Base-by-base conservation (phyloP, 345 rosid species). In the Conringia planisiliqua region DNA sequence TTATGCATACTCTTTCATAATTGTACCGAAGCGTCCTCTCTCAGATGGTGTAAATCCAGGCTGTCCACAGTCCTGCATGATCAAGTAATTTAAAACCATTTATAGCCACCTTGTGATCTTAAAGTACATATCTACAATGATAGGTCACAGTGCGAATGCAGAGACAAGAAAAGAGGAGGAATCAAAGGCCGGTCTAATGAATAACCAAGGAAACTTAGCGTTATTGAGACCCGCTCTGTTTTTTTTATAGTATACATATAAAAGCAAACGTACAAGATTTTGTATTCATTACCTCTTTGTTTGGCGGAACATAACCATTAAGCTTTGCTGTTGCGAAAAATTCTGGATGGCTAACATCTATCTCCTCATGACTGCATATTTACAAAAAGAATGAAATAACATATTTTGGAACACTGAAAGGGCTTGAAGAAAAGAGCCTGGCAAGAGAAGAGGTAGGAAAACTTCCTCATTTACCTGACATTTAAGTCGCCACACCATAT, bases 401-500 rank as follows among this genome's bases (percentile, higher is more conserved):
- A 62, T 63, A 11, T 24, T 7, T 18, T 44, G 30, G 22, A 18
- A n/a, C 20, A 62, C 30, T 13, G 20, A 22, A 22, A 51, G 13
- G 17, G 46, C 29, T 36, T 33, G 27, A 42, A 5, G 40, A 36
- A 70, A 46, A 32, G 47, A 58, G 24, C 13, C 33, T 38, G 18
- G 6, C 17, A 32, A 77, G 24, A 38, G 46, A 57, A 13, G 61
- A 66, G 27, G 48, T 46, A 43, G 7, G 67, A 29, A 33, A 20
- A 14, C 0, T 18, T 56, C 29, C 18, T 51, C 60, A 43, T 47
- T 47, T 52, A 76, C 97, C 99, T 95, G 55, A 90, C 97, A 81
- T 95, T 95, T 76, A 95, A 83, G 83, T 95, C 99, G 46, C 99
- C 99, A 40, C 97, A 95, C 97, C 99, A 92, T 54, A 95, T 87